Percentiles rank a stretch among this genome's conserved stretches.
Conservation (phyloP, 306 rosid genomes). For the Mimosa bimucronata region DNA sequence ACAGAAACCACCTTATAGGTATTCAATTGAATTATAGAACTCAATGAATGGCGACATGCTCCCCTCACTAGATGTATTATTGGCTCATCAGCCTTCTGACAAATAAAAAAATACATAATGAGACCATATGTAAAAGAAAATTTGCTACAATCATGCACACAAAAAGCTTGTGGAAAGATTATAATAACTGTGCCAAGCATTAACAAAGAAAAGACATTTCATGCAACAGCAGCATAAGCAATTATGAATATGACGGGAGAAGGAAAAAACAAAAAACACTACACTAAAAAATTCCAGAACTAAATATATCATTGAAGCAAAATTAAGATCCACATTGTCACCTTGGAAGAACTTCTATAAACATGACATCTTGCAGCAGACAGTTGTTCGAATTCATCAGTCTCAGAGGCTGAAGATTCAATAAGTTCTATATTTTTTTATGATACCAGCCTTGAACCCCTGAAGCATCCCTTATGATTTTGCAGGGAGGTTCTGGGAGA, state of each 20-base stretch:
- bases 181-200: slow-evolving; percentile 21
- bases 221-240: too few relatives aligned
- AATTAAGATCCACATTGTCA: slow-evolving; percentile 33
- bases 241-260: not conserved
- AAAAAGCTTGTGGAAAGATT: not conserved
- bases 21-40: slow-evolving; percentile 61
- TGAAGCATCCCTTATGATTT: slow-evolving; percentile 71
- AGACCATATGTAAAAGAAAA: slow-evolving; percentile 23
- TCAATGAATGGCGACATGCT: slow-evolving; percentile 68
- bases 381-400: slow-evolving; percentile 58
- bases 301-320: slow-evolving; percentile 6
- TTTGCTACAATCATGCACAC: too few relatives aligned
- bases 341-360: slow-evolving; percentile 64
- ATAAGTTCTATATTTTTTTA: slow-evolving; percentile 61
- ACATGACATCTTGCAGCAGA: slow-evolving; percentile 83
- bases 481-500: slow-evolving; percentile 69
- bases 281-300: not conserved
- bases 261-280: not conserved
- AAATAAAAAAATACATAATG: slow-evolving; percentile 29
- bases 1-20: slow-evolving; percentile 53
- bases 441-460: slow-evolving; percentile 83
- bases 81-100: slow-evolving; percentile 66
- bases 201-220: slow-evolving; percentile 29
- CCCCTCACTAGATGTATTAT: slow-evolving; percentile 77
- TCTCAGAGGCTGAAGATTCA: slow-evolving; percentile 60